Evolutionary conservation across 2,329 filamentous ascomycete genomes (phyloP).

Genomic region (Rutstroemia sp.): DNA sequence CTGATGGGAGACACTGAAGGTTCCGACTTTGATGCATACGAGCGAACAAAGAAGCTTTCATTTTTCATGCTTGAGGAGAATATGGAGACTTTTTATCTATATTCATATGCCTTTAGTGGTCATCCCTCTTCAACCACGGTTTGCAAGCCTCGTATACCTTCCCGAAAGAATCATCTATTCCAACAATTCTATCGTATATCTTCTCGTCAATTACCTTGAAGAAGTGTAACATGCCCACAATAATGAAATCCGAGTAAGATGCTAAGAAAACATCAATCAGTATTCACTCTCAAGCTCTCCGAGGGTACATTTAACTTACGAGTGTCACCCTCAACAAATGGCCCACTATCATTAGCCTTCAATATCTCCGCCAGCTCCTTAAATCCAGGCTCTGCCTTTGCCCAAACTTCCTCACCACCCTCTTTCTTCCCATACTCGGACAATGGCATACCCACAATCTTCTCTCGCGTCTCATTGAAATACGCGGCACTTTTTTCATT

Average conservation of each 20-base stretch:
- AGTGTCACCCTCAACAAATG: constrained; percentile 52
- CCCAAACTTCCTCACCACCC: constrained; percentile 45
- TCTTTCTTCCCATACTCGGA: constrained; percentile 39
- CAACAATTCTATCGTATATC: constrained; percentile 33
- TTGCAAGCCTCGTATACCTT: constrained; percentile 17
- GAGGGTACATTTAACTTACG: constrained; percentile 11
- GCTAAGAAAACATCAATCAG: constrained; percentile 20
- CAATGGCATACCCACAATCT: constrained; percentile 44
- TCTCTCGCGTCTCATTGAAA: constrained; percentile 46
- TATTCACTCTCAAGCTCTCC: background rate
- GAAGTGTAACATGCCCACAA: constrained; percentile 42
- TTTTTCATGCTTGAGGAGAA: too few species aligned
- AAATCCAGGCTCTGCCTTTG: constrained; percentile 39
- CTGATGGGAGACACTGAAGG: too few species aligned
- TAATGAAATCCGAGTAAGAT: constrained; percentile 52
- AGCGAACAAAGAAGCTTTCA: too few species aligned
- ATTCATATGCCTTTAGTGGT: constrained; percentile 13
- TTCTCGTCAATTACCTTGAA: constrained; percentile 32
- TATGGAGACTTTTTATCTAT: background rate
- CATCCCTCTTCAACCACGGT: constrained; percentile 22
- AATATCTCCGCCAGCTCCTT: constrained; percentile 30
- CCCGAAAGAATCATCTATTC: constrained; percentile 20
- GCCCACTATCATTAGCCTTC: constrained; percentile 43
- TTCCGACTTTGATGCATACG: too few species aligned
- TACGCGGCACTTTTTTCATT: constrained; percentile 43